Evolutionary conservation across 495 filamentous ascomycete species (phyloP).

Genomic region (Aspergillus baeticus): DNA sequence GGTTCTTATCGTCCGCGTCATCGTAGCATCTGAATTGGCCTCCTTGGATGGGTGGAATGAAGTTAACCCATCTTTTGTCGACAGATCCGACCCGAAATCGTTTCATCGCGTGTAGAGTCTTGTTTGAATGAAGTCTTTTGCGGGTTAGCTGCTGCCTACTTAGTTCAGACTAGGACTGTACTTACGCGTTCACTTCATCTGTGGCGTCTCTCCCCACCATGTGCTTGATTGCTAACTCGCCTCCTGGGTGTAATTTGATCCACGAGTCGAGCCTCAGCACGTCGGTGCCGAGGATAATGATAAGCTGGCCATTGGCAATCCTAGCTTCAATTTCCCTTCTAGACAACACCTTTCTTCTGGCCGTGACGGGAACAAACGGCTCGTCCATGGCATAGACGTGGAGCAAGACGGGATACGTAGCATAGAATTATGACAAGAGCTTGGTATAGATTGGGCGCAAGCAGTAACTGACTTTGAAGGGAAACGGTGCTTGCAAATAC

Average conservation of each 20-base stretch:
- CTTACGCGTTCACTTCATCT: constrained; percentile 70
- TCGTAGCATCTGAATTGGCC: constrained; percentile 54
- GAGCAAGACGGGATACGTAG: no score
- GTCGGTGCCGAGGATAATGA: constrained; percentile 73
- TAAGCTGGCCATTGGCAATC: constrained; percentile 69
- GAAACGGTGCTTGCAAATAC: no score
- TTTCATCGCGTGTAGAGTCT: constrained; percentile 66
- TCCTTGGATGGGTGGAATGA: constrained; percentile 80
- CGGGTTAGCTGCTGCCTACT: neutral
- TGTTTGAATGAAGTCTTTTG: constrained; percentile 62
- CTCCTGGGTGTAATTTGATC: constrained; percentile 81
- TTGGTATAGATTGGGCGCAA: no score
- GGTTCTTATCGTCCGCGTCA: constrained; percentile 58
- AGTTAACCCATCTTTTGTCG: constrained; percentile 75
- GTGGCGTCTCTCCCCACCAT: constrained; percentile 86
- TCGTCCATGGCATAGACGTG: neutral
- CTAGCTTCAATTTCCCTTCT: constrained; percentile 71
- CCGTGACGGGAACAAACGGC: neutral
- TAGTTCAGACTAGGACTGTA: neutral
- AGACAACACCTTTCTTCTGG: constrained; percentile 32
- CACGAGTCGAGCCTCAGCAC: constrained; percentile 79
- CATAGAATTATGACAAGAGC: no score
- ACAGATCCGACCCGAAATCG: constrained; percentile 74
- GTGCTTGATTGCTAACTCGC: constrained; percentile 78
- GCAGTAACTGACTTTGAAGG: no score